A percentile compares a stretch with the other conserved stretches of the same genome.
These are phyloP conservation scores for Cyathus striatus DNA, from an alignment of 768 basidiomycete species.

Conservation along the genomic window DNA sequence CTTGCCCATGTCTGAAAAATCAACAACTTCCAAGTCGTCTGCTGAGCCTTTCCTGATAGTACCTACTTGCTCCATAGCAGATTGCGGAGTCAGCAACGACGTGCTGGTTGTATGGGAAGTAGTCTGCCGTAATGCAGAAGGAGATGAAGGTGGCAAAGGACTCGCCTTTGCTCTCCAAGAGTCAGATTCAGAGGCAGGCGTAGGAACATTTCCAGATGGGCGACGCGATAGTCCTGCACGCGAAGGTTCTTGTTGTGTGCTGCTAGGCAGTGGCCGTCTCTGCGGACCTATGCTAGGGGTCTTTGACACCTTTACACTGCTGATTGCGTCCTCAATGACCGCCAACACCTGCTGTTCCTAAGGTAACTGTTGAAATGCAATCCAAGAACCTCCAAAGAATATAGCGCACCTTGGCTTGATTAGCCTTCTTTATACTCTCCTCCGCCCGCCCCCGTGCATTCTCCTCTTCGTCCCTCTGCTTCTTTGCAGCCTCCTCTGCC, in stretches of 20 bases:
- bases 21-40: constrained; percentile 73
- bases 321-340: constrained; percentile 43
- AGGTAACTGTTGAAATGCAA: neutral
- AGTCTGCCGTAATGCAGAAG: constrained; percentile 27
- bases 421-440: neutral
- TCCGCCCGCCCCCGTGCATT: constrained; percentile 5
- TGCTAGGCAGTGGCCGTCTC: no score
- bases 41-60: constrained; percentile 41
- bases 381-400: constrained; percentile 2
- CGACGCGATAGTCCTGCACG: constrained; percentile 20
- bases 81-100: constrained; percentile 26
- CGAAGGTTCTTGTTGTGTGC: constrained; percentile 15
- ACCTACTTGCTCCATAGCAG: constrained; percentile 35
- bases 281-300: no score
- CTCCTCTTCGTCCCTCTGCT: constrained; percentile 11
- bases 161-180: constrained; percentile 64
- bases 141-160: constrained; percentile 16
- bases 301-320: constrained; percentile 6
- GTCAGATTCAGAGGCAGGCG: constrained; percentile 37
- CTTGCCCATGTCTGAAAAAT: constrained; percentile 73
- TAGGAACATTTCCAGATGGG: constrained; percentile 14
- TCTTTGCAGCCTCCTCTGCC: constrained; percentile 14
- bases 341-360: constrained; percentile 34
- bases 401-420: constrained; percentile 7
- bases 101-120: constrained; percentile 16